Evolutionary conservation across 2,329 filamentous ascomycete species (phyloP).

Genomic region (Cladophialophora chaetospira): DNA sequence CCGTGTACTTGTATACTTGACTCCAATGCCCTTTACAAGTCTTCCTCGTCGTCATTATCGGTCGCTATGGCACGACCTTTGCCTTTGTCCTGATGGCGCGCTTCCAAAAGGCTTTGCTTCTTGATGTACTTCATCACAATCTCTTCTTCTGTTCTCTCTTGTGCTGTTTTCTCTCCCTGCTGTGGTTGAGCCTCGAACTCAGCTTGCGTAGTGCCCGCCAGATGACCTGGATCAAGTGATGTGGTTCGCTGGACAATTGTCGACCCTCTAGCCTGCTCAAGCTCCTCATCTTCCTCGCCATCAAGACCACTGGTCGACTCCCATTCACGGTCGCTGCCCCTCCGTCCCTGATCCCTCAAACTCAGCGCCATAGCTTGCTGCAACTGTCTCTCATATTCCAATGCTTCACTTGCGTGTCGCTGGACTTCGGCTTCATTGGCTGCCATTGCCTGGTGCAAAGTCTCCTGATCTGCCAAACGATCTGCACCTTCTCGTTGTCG

Average conservation of each 20-base stretch:
- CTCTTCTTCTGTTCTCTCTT: slow-evolving; percentile 63
- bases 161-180: slow-evolving; percentile 27
- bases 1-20: neutral
- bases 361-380: slow-evolving; percentile 17
- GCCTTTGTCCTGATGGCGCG: slow-evolving; percentile 9
- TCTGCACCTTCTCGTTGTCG: slow-evolving; percentile 38
- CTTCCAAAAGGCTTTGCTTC: slow-evolving; percentile 29
- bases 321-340: neutral
- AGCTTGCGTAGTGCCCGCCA: slow-evolving; percentile 32
- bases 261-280: slow-evolving; percentile 18
- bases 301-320: neutral
- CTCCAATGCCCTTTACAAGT: neutral
- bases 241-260: slow-evolving; percentile 8
- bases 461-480: slow-evolving; percentile 48
- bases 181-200: slow-evolving; percentile 34
- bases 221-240: slow-evolving; percentile 31
- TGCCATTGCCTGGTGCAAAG: slow-evolving; percentile 52
- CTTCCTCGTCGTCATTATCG: slow-evolving; percentile 3
- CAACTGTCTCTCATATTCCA: slow-evolving; percentile 21
- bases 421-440: slow-evolving; percentile 52
- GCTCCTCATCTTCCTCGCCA: slow-evolving; percentile 31
- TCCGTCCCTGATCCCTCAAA: slow-evolving; percentile 8
- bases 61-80: slow-evolving; percentile 14
- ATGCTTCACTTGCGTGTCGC: slow-evolving; percentile 14
- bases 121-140: slow-evolving; percentile 73